Evolutionary conservation across 2,329 filamentous ascomycete species (phyloP), one percentile per base, ranked within the genome.

Genomic region (Nothomitra cinnamomea): DNA sequence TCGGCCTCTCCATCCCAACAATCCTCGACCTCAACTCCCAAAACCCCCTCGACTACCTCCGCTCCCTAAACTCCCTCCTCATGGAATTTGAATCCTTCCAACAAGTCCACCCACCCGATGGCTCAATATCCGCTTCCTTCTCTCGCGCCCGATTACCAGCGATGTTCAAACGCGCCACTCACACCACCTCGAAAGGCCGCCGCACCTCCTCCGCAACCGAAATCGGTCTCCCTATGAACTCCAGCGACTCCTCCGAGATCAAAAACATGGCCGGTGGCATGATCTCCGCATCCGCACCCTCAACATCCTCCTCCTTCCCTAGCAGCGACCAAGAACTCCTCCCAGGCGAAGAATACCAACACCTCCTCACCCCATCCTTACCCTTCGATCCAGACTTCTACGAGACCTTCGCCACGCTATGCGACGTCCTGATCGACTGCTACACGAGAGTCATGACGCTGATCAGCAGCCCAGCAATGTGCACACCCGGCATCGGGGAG

Each of bases 341-440:
- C 42, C 83, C 85, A 0, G 87, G 88, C 38, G 88, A 94, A 63
- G 87, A 94, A 62, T 98, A 95, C 66, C 80, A 81, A 0, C 82
- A 90, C 65, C 74, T 98, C 1, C 75, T 95, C 19, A 96, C 90
- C n/a, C 92, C 92, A 0, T 83, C 82, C 15, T 70, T 98, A 49
- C 92, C 92, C 0, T 98, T 98, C 63, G 89, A 96, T 58, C 92
- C 92, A 0, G 92, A 98, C 67, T 98, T 95, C 63, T 92, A 90
- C 66, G 88, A 94, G 70, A 95, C 89, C 0, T 96, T 96, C 69
- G 84, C 88, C 13, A 95, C 92, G 12, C 74, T 98, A 5, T 96
- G 92, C 70, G 92, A 98, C 64, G 87, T 94, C 2, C 71, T 98
- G 57, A 94, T 95, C 61, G 92, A 96, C 66, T 87, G 82, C 62